Base-by-base conservation (phyloP, 768 basidiomycete species). In the Podaxis sp. region DNA sequence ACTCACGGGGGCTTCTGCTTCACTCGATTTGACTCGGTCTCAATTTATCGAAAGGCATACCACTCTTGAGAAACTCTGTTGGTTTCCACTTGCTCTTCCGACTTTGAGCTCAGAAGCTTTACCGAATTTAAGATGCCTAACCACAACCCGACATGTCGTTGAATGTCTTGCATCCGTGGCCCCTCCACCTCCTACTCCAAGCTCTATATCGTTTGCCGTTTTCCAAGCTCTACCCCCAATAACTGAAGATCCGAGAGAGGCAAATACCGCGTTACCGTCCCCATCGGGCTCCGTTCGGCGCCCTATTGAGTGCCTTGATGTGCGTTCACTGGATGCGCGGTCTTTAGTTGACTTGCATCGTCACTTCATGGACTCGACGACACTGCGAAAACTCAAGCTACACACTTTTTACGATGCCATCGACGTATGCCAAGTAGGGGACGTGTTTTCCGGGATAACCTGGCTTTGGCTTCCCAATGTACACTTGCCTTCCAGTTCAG, bases 41-140 rank as follows among this genome's bases (percentile, higher is more conserved):
- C 66, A 62, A 23, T 83, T 83, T 62, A 69, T 83, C 10, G 69
- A 76, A 57, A 72, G 71, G n/a, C 79, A 82, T 62, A 75, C 79
- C 2, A 72, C 72, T 1, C 71, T 83, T 46, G 78, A 81, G 61
- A 77, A 78, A 14, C 73, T 83, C 3, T 68, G 67, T 28, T 83
- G 81, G 80, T 73, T 70, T n/a, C 79, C 81, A 1, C 67, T 78
- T 1, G 71, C 72, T 25, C 69, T 67, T 18, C 67, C 76, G n/a
- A 57, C 63, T 14, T 61, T 80, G 11, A 65, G 74, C 1, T 68
- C 73, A 0, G 72, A 72, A n/a, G 61, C 65, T 7, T 73, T 83
- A 3, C 80, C 80, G 5, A 74, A 73, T 51, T 68, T 82, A 21
- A 76, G 72, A 53, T 69, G 72, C 14, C 65, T 82, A 25, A 72